phyloP scores from a whole-genome alignment of 2,329 filamentous ascomycete species.

The Fusarium sp. region DNA sequence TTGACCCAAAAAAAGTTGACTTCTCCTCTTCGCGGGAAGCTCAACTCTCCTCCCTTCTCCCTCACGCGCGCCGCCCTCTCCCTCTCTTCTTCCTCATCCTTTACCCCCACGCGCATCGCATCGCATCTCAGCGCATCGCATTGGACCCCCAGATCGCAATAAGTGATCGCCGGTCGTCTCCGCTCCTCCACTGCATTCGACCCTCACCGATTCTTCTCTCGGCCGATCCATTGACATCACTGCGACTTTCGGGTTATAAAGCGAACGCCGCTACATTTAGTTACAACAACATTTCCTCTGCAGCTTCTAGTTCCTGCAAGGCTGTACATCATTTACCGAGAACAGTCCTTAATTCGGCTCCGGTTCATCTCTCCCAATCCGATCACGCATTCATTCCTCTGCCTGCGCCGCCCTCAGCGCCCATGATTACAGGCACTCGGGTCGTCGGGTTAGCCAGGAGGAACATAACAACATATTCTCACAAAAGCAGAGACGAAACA shows the following conservation, averaged over 20 bases:
- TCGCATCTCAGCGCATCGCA: slow-evolving; percentile 7
- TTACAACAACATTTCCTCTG: slow-evolving; percentile 4
- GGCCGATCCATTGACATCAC: slow-evolving; percentile 38
- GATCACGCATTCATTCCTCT: slow-evolving; percentile 5
- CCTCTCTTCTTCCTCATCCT: background rate
- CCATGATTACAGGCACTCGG: slow-evolving; percentile 34
- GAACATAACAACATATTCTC: slow-evolving; percentile 28
- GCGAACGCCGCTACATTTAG: slow-evolving; percentile 29
- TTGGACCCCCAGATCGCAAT: slow-evolving; percentile 14
- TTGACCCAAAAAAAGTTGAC: slow-evolving; percentile 26
- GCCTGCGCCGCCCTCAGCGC: slow-evolving; percentile 20
- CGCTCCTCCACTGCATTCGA: slow-evolving; percentile 27
- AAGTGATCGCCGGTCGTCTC: slow-evolving; percentile 30
- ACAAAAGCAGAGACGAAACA: slow-evolving; percentile 21
- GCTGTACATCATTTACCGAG: slow-evolving; percentile 2
- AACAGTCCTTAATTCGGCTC: slow-evolving; percentile 10
- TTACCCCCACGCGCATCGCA: background rate
- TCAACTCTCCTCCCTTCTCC: slow-evolving; percentile 11
- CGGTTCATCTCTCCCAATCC: background rate
- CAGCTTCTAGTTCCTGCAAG: background rate
- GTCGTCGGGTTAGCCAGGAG: slow-evolving; percentile 32
- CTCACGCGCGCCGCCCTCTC: background rate
- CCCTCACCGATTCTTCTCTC: slow-evolving; percentile 36
- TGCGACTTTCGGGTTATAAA: slow-evolving; percentile 19
- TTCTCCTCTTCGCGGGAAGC: slow-evolving; percentile 19